Base-by-base conservation (phyloP, 192 early-diverging fungal species). In the Martensiomyces pterosporus region DNA sequence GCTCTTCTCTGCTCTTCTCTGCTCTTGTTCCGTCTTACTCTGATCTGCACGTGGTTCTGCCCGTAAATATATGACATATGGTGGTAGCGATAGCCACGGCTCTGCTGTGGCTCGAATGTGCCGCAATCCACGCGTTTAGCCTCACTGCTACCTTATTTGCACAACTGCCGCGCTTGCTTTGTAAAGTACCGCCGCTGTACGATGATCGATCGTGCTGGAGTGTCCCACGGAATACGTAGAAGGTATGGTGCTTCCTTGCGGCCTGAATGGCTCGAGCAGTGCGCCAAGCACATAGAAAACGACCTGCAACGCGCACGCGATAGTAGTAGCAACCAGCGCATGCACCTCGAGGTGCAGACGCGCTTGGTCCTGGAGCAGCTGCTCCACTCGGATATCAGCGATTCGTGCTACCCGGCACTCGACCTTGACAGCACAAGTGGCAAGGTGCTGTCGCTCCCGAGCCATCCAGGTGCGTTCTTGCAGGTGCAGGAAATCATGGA, bases 401-500 rank as follows among this genome's bases (percentile, higher is more conserved):
- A 49, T 6, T 60, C 70, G 12, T 73, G 70, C 43, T 25, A 46
- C n/a, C 54, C 70, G 8, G 21, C 50, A 13, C 52, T 73, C 5
- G 24, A 19, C 2, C 25, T 10, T 17, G 46, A 52, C 21, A 16
- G 37, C 7, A 25, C 12, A 7, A 45, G 37, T 6, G 43, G 36
- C 35, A 38, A 23, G 6, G 58, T 49, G 18, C 19, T 15, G 14
- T 9, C 15, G 46, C 22, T 72, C 9, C 52, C 62, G 0, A 49
- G 24, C 10, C 26, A 43, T 12, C 49, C 63, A 9, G 56, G 57
- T n/a, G 53, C 39, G 9, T 25, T 73, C 21, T 27, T 73, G 37
- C 70, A 73, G 43, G 47, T 73, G 10, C 70, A 73, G 25, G 60
- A 66, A 15, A 55, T 73, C 9, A 53, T 59, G 46, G 70, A 73